Percentiles rank a stretch among this genome's conserved stretches.
These are phyloP conservation scores for Apiospora kogelbergensis DNA, from an alignment of 2,329 filamentous ascomycete genomes.

Conservation along the genomic window DNA sequence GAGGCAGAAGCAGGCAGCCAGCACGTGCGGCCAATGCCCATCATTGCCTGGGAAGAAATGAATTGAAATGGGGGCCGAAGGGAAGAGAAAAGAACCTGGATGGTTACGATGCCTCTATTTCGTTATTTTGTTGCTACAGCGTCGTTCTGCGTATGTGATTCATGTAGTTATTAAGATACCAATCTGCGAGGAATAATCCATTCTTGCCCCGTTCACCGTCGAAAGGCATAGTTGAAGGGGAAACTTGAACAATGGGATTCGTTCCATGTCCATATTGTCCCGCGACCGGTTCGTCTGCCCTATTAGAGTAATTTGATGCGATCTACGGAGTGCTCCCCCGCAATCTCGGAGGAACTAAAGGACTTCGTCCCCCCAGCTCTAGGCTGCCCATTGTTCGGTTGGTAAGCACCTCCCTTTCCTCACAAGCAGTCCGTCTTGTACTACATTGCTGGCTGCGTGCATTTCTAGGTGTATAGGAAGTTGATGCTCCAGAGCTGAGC, in stretches of 20 bases:
- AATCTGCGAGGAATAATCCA: background rate
- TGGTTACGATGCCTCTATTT: background rate
- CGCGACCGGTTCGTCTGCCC: background rate
- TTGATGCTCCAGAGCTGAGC: background rate
- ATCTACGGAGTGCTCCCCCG: background rate
- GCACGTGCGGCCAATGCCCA: no score
- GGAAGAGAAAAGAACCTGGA: background rate
- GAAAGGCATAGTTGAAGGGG: background rate
- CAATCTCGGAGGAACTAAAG: background rate
- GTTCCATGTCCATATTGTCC: background rate
- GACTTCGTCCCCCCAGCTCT: background rate
- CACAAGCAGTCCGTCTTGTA: background rate
- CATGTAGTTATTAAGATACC: background rate
- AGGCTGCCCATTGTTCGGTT: background rate
- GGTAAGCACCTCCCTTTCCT: background rate
- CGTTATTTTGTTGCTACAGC: background rate
- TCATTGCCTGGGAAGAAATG: no score
- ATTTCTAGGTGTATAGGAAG: background rate
- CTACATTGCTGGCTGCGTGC: background rate
- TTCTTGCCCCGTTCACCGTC: background rate
- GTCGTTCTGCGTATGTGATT: background rate
- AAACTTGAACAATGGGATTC: background rate
- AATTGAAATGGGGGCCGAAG: background rate
- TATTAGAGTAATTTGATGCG: background rate
- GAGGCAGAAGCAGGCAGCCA: no score